Conservation (phyloP, 1,284 basidiomycete species). For the Fomitopsis betulina region DNA sequence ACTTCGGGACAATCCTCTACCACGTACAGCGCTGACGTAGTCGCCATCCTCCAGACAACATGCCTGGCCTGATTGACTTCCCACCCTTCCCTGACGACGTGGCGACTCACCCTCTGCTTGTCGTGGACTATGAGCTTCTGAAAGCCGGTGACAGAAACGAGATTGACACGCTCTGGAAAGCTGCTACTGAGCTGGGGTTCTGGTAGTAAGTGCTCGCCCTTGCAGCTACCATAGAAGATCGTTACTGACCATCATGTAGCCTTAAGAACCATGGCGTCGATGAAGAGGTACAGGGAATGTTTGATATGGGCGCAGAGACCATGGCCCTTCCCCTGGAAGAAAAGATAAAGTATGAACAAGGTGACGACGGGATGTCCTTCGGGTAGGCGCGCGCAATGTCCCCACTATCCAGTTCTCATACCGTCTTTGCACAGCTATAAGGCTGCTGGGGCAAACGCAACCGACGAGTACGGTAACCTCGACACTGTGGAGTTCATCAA, state of each 20-base stretch:
- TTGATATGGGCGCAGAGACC: constrained; percentile 33
- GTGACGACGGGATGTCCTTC: constrained; percentile 31
- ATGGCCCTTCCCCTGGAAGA: constrained; percentile 32
- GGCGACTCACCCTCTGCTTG: constrained; percentile 30
- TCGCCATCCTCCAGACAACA: background rate
- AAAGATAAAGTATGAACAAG: constrained; percentile 35
- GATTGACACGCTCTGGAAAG: constrained; percentile 27
- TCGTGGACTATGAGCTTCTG: constrained; percentile 32
- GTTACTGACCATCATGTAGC: constrained; percentile 9
- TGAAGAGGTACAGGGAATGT: constrained; percentile 29
- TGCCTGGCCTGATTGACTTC: constrained; percentile 7
- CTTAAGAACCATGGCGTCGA: constrained; percentile 34
- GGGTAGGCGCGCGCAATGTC: constrained; percentile 19
- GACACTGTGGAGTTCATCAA: constrained; percentile 34
- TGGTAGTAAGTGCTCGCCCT: constrained; percentile 26
- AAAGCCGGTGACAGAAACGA: constrained; percentile 21
- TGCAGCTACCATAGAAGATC: no score
- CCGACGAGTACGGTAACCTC: constrained; percentile 29
- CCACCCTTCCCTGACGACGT: constrained; percentile 33
- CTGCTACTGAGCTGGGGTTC: constrained; percentile 29
- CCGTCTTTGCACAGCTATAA: constrained; percentile 25
- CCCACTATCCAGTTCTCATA: background rate
- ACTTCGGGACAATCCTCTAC: background rate
- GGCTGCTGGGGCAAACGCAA: constrained; percentile 28
- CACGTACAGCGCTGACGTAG: background rate